Evolutionary conservation across 2,329 filamentous ascomycete genomes (phyloP).

Genomic region (Penicillium palitans): DNA sequence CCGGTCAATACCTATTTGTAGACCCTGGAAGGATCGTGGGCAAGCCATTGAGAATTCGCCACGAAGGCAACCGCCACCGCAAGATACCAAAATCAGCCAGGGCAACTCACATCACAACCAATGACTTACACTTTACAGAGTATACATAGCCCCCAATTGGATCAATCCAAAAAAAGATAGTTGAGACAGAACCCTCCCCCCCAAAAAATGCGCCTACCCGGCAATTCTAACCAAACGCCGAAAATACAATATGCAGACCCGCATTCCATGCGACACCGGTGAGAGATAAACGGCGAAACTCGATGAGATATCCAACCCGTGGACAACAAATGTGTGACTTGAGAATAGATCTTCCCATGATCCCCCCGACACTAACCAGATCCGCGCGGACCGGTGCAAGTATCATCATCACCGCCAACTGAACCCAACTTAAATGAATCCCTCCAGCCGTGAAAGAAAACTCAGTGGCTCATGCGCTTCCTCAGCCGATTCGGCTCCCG

Average conservation of each 20-base stretch:
- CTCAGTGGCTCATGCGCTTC: conserved; percentile 23
- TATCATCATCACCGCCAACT: not conserved
- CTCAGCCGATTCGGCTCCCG: conserved; percentile 27
- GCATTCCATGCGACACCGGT: not conserved
- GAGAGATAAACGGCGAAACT: not conserved
- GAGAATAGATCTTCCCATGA: not conserved
- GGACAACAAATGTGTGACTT: not conserved
- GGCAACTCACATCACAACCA: not conserved
- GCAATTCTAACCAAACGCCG: not conserved
- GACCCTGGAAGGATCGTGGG: not conserved
- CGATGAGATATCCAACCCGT: not conserved
- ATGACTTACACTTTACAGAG: not conserved
- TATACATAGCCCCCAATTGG: not conserved
- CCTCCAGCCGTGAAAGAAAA: not conserved
- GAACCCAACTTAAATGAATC: not conserved
- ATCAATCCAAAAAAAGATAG: not conserved
- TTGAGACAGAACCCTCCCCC: not conserved
- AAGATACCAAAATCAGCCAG: not conserved
- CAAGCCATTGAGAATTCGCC: conserved; percentile 10
- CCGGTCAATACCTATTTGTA: not conserved
- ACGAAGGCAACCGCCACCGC: conserved; percentile 9
- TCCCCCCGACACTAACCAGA: not conserved
- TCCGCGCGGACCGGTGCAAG: no score
- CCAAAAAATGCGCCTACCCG: not conserved
- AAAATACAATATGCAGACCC: not conserved